Evolutionary conservation across 768 basidiomycete species (phyloP).

Genomic region (Lanmaoa pseudosensibilis): DNA sequence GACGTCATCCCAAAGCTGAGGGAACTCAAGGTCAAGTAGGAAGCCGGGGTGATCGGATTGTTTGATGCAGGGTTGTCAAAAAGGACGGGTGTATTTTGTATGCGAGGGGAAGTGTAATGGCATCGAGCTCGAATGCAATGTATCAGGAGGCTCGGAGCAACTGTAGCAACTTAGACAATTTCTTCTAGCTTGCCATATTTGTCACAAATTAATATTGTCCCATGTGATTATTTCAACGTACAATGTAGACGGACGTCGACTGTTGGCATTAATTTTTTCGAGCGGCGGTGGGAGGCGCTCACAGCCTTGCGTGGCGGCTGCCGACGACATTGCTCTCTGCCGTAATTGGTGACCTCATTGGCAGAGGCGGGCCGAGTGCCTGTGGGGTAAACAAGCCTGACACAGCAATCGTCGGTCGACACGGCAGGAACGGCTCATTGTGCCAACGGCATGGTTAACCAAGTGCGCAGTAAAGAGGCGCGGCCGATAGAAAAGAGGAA

Average conservation of each 20-base stretch:
- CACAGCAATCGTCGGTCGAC: slow-evolving; percentile 17
- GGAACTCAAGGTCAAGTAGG: slow-evolving; percentile 23
- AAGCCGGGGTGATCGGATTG: not conserved
- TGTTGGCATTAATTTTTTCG: not conserved
- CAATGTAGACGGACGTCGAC: not conserved
- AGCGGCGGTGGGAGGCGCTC: slow-evolving; percentile 2
- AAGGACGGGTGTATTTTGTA: not conserved
- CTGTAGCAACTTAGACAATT: not conserved
- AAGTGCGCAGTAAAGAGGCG: slow-evolving; percentile 12
- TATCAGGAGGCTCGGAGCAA: not conserved
- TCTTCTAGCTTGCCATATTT: not conserved
- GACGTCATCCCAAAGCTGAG: slow-evolving; percentile 35
- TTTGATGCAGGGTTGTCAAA: not conserved
- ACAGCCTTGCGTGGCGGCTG: slow-evolving; percentile 14
- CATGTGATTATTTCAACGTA: slow-evolving; percentile 6
- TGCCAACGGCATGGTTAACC: not conserved
- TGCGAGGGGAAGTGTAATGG: not conserved
- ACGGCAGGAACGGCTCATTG: not conserved
- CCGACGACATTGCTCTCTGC: slow-evolving; percentile 1
- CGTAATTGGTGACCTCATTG: slow-evolving; percentile 12
- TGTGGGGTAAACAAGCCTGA: not conserved
- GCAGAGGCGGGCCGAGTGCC: not conserved
- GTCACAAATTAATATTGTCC: not conserved
- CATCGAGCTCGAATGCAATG: not conserved
- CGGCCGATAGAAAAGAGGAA: not conserved